Conservation (phyloP, 192 early-diverging fungal species). For the Entrophospora sp. region DNA sequence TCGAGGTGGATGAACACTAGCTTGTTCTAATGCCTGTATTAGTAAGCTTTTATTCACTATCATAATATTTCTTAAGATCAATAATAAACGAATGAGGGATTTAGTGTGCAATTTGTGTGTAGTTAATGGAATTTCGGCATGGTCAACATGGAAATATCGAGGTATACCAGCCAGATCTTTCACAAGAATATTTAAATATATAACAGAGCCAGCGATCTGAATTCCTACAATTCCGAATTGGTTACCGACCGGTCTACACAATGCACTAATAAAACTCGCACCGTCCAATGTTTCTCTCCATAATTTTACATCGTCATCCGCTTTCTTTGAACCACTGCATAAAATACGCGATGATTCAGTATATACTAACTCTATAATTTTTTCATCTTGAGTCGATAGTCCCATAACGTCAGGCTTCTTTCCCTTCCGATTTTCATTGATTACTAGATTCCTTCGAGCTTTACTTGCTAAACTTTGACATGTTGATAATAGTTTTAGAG, state of each 20-base stretch:
- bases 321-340: neutral
- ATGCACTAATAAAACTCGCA: neutral
- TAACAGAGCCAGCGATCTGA: neutral
- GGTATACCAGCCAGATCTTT: neutral
- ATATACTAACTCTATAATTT: neutral
- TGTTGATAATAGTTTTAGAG: too few species aligned
- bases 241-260: neutral
- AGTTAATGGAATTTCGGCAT: slow-evolving; percentile 3
- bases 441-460: neutral
- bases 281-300: slow-evolving; percentile 4
- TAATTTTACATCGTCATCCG: neutral
- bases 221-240: slow-evolving; percentile 5
- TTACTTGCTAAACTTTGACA: neutral
- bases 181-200: neutral
- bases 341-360: neutral
- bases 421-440: neutral
- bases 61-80: neutral
- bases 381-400: neutral
- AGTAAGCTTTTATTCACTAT: slow-evolving; percentile 8
- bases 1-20: neutral
- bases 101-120: neutral
- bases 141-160: neutral
- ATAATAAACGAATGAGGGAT: neutral
- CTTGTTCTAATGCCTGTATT: slow-evolving; percentile 8
- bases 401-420: too few species aligned